Evolutionary conservation across 2,329 filamentous ascomycete genomes (phyloP), one percentile per base, ranked within the genome.

Genomic region (Fusarium chuoi): DNA sequence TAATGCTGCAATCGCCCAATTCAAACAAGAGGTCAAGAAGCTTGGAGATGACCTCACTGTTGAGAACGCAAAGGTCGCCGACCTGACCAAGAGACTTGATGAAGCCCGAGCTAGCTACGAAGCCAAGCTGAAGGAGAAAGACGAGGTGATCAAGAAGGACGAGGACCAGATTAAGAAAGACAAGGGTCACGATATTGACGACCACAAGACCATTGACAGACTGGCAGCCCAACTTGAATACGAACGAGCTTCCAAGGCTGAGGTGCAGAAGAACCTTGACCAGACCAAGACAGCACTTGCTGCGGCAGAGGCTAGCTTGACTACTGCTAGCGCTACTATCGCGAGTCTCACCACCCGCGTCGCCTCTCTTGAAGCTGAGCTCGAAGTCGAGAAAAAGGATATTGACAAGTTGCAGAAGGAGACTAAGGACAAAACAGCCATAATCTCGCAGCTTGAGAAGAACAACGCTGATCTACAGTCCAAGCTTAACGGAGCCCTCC

Each of bases 241-340:
- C 14, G 63, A 66, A 18, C 28, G 59, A 1, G 41, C 63, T 10
- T 64, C 49, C 0, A 64, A 66, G 24, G 60, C 59, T 0, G 59
- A 66, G 10, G 18, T 64, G 3, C 63, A 66, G 36, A 66, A 64
- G 28, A 42, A 26, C 15, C 48, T 66, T 1, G 59, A 66, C 14
- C 7, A 30, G 7, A 39, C 28, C 7, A 49, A 30, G 1, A 55
- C 49, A 3, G 28, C 17, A 3, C 49, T 66, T 33, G 22, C 41
- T 5, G 59, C 41, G 1, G 49, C 59, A 4, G 63, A 66, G 3
- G 42, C 59, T 38, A 61, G 63, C 33, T 20, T n/a, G 10, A 13
- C 45, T 20, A n/a, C 12, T 0, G 59, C 54, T 0, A 20, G 22
- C 3, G 59, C 44, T 1, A 56, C 15, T 4, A 39, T 64, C 2